Evolutionary conservation across 2,329 filamentous ascomycete species (phyloP).

Genomic region (Cladorrhinum sp.): DNA sequence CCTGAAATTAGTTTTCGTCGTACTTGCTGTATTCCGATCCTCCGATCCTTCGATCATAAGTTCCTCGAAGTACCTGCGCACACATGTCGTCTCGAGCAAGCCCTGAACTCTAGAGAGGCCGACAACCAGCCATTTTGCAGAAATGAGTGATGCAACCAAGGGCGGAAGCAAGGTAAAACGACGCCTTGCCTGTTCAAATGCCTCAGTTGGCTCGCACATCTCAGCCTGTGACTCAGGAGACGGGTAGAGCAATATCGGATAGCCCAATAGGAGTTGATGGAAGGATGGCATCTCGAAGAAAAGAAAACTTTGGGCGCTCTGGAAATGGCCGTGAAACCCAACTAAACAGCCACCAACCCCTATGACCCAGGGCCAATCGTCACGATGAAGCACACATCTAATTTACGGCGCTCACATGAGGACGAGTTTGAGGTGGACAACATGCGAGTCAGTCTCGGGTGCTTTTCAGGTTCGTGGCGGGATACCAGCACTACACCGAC

Average conservation of each 20-base stretch:
- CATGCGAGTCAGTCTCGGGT: too few species aligned
- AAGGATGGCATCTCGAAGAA: neutral
- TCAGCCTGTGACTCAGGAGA: neutral
- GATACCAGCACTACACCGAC: too few species aligned
- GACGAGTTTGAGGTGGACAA: too few species aligned
- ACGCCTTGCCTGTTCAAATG: neutral
- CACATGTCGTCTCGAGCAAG: neutral
- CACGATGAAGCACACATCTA: too few species aligned
- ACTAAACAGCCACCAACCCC: too few species aligned
- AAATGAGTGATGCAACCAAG: neutral
- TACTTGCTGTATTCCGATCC: too few species aligned
- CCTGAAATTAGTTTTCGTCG: neutral
- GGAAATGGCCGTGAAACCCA: too few species aligned
- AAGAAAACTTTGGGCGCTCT: too few species aligned
- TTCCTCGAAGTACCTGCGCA: neutral
- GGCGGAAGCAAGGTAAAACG: neutral
- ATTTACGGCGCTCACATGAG: too few species aligned
- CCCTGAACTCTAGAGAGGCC: neutral
- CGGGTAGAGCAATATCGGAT: neutral
- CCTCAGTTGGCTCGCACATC: neutral
- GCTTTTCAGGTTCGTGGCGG: too few species aligned
- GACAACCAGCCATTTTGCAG: neutral
- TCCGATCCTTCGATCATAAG: neutral
- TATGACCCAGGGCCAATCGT: too few species aligned
- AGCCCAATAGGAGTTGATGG: neutral